Evolutionary conservation across 2,329 filamentous ascomycete genomes (phyloP), one percentile per base, ranked within the genome.

Genomic region (Stagonosporopsis chrysanthemi): DNA sequence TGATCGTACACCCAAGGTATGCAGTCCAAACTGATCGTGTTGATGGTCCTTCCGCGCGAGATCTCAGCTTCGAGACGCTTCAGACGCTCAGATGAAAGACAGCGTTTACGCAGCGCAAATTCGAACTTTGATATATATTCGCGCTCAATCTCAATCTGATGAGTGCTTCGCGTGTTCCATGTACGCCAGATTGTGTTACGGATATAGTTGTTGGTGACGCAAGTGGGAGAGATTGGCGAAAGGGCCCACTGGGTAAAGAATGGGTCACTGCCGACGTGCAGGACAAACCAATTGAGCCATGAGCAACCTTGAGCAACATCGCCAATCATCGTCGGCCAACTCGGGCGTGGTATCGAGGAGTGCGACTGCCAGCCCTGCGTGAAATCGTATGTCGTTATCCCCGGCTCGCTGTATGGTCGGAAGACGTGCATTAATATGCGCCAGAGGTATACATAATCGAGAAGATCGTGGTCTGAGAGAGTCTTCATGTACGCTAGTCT

Each of bases 1-100:
- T 58, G 52, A 17, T 65, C 64, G n/a, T 66, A 66, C 2, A 45
- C n/a, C 58, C 62, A 66, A 2, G 64, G 64, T 41, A 66, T 61
- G 24, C 61, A 66, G 44, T 66, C 64, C 19, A 66, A 31, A 24
- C 60, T 63, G 17, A 66, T 62, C 2, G 64, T 63, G 11, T 61
- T 62, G 28, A 65, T 59, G 7, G 28, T 52, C 17, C 59, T 51
- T n/a, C 60, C 64, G 9, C 50, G 50, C 4, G 41, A 33, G 15
- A 60, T 58, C 15, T 63, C 60, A 1, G 53, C 52, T 28, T 63
- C 58, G 5, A 66, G 54, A 22, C 57, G 47, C 38, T 52, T 60
- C 4, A 57, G 47, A 0, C 57, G 52, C 15, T 61, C 51, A 2
- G 42, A 28, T 1, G 58, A 41, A 24, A 66, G 55, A 45, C 59